Evolutionary conservation across 73 alveolate genomes (phyloP).

Genomic region (Paramecium tetraurelia): DNA sequence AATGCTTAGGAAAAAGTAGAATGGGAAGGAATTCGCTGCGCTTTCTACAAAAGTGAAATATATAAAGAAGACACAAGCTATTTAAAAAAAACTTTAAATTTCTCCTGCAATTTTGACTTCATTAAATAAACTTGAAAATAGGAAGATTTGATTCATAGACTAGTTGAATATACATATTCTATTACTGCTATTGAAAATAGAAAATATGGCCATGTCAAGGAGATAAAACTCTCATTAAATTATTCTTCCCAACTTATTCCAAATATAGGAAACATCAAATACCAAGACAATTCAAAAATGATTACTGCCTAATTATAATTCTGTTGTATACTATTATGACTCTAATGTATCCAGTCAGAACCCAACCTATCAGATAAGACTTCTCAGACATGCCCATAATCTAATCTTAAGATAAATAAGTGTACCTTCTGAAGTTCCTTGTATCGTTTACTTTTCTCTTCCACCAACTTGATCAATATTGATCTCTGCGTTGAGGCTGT

Average conservation of each 20-base stretch:
- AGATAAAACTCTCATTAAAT: not conserved
- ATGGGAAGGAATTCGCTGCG: not conserved
- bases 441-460: constrained; percentile 59
- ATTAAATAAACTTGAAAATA: constrained; percentile 25
- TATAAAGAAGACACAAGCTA: constrained; percentile 10
- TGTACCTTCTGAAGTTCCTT: constrained; percentile 52
- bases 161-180: not conserved
- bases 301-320: not conserved
- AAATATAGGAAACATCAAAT: not conserved
- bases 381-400: constrained; percentile 18
- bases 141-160: constrained; percentile 47
- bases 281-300: not conserved
- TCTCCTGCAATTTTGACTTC: constrained; percentile 58
- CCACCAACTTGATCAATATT: constrained; percentile 50
- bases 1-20: constrained; percentile 1
- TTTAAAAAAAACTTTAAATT: constrained; percentile 26
- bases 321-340: not conserved
- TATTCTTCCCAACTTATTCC: not conserved
- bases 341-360: not conserved
- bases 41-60: constrained; percentile 33
- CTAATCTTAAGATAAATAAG: not conserved
- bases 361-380: constrained; percentile 19
- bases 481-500: constrained; percentile 29
- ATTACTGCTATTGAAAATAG: constrained; percentile 31
- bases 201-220: constrained; percentile 44